Base-by-base conservation (phyloP, 169 alveolate species). In the Theileria annulata region DNA sequence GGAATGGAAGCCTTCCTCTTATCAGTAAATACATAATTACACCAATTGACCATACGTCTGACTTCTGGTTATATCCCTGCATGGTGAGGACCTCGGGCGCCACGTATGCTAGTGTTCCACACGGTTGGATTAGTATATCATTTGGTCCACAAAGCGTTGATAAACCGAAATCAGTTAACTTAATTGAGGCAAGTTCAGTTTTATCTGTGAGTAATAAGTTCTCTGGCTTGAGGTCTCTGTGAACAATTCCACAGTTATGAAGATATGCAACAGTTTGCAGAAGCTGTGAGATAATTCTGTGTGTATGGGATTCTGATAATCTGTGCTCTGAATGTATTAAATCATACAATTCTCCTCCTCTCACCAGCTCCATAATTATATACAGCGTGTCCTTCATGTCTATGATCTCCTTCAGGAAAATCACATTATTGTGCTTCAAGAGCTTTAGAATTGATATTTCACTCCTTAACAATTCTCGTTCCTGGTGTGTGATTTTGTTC, bases 141-240 rank as follows among this genome's bases (percentile, higher is more conserved):
- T 93, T 88, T 17, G 97, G 96, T 10, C 93, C 93, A 73, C 96
- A 93, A 6, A 94, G 91, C 33, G 96, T 93, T 37, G 97, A 94
- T 19, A 94, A 73, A 0, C 99, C 99, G 78, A 97, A 97, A 79
- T 96, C 99, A 25, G 98, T 96, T 63, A 96, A 87, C 88, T 96
- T 96, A n/a, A 96, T 93, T 33, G 93, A 88, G 21, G 98, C 96
- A 23, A 92, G 93, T 64, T 87, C 94, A n/a, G 95, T 93, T 71
- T 93, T 92, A 69, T 96, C 97, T 51, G 96, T 94, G 70, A 97
- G 89, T 64, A 97, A 90, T 15, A 97, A 92, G 88, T 97, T 97
- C 84, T 97, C 99, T 25, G 99, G 99, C 76, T 97, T 97, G 47
- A 97, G 79, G 91, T 97, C 99, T 21, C 99, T 74, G 74, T 97